A percentile compares a stretch with the other conserved stretches of the same genome.
phyloP scores from a whole-genome alignment of 805 yeast genomes.

The Isabelozyma gotoi region DNA sequence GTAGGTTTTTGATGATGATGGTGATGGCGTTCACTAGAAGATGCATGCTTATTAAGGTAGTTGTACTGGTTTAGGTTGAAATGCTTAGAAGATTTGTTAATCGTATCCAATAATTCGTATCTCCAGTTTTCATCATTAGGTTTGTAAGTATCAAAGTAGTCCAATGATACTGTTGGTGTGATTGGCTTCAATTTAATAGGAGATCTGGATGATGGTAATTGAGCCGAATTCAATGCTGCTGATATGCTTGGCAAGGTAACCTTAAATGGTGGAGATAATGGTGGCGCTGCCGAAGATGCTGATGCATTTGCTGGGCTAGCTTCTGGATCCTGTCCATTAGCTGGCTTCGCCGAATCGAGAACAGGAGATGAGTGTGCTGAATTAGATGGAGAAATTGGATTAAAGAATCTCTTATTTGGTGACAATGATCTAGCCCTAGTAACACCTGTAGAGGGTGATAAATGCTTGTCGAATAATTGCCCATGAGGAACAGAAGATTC shows the following conservation, averaged over 20 bases:
- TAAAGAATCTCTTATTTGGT: slow-evolving; percentile 17
- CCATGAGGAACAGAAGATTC: slow-evolving; percentile 8
- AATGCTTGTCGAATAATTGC: not conserved
- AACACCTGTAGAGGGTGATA: not conserved
- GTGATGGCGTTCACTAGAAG: slow-evolving; percentile 6
- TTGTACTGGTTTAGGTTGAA: slow-evolving; percentile 27
- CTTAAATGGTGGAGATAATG: slow-evolving; percentile 6
- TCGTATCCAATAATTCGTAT: slow-evolving; percentile 37
- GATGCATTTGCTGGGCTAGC: not conserved
- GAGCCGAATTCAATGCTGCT: slow-evolving; percentile 27
- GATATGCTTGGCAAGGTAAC: slow-evolving; percentile 35
- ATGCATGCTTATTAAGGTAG: slow-evolving; percentile 22
- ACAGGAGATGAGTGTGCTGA: slow-evolving; percentile 16
- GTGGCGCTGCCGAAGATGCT: not conserved
- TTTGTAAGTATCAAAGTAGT: slow-evolving; percentile 45
- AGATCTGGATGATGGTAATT: slow-evolving; percentile 11
- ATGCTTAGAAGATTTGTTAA: slow-evolving; percentile 22
- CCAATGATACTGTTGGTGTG: slow-evolving; percentile 42
- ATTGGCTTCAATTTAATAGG: slow-evolving; percentile 28
- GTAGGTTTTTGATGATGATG: slow-evolving; percentile 6
- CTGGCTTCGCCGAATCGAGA: not conserved
- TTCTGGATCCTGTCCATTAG: not conserved
- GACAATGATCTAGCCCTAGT: slow-evolving; percentile 27
- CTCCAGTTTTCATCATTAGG: slow-evolving; percentile 47
- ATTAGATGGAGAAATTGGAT: slow-evolving; percentile 18